Evolutionary conservation across 441 rosid species (phyloP).

Genomic region (Erysimum cheiri): DNA sequence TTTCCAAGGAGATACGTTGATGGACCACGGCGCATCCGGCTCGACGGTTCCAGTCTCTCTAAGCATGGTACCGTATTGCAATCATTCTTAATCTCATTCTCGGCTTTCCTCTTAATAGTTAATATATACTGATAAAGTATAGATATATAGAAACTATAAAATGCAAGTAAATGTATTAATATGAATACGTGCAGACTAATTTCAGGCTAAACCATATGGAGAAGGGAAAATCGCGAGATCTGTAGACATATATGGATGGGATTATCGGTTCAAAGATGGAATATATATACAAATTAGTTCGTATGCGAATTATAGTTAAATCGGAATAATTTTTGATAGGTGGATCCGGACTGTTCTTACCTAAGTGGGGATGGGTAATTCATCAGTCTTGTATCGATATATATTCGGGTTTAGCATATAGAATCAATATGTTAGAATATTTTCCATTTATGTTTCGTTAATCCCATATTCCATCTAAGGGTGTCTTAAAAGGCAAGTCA

Average conservation of each 20-base stretch:
- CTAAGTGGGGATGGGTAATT: constrained; percentile 7
- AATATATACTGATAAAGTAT: background rate
- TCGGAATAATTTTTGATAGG: constrained; percentile 13
- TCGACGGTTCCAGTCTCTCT: background rate
- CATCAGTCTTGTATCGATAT: constrained; percentile 7
- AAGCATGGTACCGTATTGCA: constrained; percentile 30
- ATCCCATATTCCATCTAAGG: constrained; percentile 28
- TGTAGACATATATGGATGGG: constrained; percentile 20
- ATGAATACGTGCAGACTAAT: background rate
- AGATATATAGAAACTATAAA: background rate
- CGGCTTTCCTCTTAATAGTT: background rate
- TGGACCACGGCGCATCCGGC: background rate
- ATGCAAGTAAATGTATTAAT: background rate
- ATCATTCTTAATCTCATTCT: constrained; percentile 16
- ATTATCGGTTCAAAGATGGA: constrained; percentile 18
- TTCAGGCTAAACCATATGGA: constrained; percentile 25
- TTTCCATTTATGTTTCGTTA: constrained; percentile 20
- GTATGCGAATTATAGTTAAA: background rate
- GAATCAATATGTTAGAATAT: constrained; percentile 9
- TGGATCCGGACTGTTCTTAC: constrained; percentile 7
- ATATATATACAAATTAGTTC: background rate
- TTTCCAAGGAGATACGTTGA: background rate
- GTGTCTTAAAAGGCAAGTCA: constrained; percentile 44
- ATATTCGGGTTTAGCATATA: background rate
- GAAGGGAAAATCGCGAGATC: constrained; percentile 23